Percentiles rank a stretch among this genome's conserved stretches.
These are phyloP conservation scores for Cladobotryum mycophilum DNA, from an alignment of 2,329 filamentous ascomycete genomes.

Conservation along the genomic window DNA sequence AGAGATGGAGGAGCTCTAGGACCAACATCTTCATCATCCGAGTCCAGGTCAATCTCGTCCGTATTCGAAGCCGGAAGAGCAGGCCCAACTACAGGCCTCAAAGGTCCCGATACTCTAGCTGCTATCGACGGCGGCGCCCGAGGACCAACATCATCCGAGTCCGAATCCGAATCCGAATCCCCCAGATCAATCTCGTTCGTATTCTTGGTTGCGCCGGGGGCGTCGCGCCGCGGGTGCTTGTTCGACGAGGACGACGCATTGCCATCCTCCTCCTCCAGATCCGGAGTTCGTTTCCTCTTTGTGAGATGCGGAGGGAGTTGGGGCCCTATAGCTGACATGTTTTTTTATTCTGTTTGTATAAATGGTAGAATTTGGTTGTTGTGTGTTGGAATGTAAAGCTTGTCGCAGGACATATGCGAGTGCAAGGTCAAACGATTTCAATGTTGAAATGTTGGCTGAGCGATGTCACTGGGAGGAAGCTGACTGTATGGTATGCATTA, in stretches of 20 bases:
- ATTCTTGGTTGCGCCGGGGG: slow-evolving; percentile 28
- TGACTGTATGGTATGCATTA: too few relatives aligned
- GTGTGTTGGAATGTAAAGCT: neutral
- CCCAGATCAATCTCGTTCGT: slow-evolving; percentile 43
- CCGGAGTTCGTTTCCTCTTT: slow-evolving; percentile 53
- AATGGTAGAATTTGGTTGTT: neutral
- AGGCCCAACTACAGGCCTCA: slow-evolving; percentile 18
- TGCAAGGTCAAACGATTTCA: neutral
- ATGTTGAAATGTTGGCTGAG: neutral
- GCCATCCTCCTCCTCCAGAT: slow-evolving; percentile 19
- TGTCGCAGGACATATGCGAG: neutral
- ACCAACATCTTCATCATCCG: slow-evolving; percentile 7
- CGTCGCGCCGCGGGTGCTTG: slow-evolving; percentile 34
- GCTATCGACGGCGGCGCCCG: slow-evolving; percentile 18
- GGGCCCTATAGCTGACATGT: slow-evolving; percentile 65
- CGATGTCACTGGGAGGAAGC: neutral
- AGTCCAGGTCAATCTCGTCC: slow-evolving; percentile 35
- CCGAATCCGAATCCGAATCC: slow-evolving; percentile 29
- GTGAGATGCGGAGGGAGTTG: slow-evolving; percentile 61
- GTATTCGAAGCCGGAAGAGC: slow-evolving; percentile 21
- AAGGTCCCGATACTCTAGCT: slow-evolving; percentile 11
- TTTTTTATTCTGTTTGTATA: neutral
- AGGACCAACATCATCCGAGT: slow-evolving; percentile 35
- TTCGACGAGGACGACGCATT: slow-evolving; percentile 21
- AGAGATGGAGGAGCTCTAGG: slow-evolving; percentile 20